These are phyloP conservation scores for Starmerella khaoyaiensis DNA, from an alignment of 805 yeast genomes.

Conservation along the genomic window DNA sequence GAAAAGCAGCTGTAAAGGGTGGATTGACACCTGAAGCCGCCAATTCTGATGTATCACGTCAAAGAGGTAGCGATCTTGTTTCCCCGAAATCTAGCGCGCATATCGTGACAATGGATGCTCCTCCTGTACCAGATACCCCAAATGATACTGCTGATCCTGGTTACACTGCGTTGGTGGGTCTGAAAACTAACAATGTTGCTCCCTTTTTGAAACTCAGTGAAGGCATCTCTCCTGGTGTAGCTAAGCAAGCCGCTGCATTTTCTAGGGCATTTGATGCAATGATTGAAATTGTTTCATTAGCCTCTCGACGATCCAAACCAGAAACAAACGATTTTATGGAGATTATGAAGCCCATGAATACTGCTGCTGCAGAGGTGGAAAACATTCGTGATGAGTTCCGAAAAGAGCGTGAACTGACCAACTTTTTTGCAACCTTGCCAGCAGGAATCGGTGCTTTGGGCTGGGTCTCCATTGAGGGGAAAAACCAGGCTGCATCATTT, in stretches of 20 bases:
- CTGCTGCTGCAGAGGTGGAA: slow-evolving; percentile 42
- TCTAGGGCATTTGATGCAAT: slow-evolving; percentile 15
- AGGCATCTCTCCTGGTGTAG: slow-evolving; percentile 16
- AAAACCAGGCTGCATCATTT: slow-evolving; percentile 46
- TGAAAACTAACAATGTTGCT: slow-evolving; percentile 5
- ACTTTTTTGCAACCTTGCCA: slow-evolving; percentile 68
- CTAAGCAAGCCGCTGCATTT: slow-evolving; percentile 29
- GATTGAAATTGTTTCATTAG: slow-evolving; percentile 34
- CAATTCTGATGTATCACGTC: neutral
- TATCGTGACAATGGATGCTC: neutral
- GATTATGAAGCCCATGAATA: slow-evolving; percentile 57
- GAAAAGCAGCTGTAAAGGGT: neutral
- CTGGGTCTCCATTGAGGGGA: slow-evolving; percentile 59
- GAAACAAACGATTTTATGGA: slow-evolving; percentile 41
- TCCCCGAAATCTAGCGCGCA: slow-evolving; percentile 7
- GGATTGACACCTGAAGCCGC: neutral
- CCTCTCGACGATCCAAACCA: slow-evolving; percentile 45
- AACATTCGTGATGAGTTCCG: slow-evolving; percentile 66
- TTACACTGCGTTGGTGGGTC: slow-evolving; percentile 2
- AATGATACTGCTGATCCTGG: slow-evolving; percentile 3
- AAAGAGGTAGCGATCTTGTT: neutral
- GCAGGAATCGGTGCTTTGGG: slow-evolving; percentile 87
- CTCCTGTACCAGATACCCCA: slow-evolving; percentile 6
- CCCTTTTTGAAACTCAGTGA: slow-evolving; percentile 10
- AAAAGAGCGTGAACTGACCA: slow-evolving; percentile 40